These are phyloP conservation scores for Arabis hirsuta DNA, from an alignment of 345 rosid species.

Conservation along the genomic window DNA sequence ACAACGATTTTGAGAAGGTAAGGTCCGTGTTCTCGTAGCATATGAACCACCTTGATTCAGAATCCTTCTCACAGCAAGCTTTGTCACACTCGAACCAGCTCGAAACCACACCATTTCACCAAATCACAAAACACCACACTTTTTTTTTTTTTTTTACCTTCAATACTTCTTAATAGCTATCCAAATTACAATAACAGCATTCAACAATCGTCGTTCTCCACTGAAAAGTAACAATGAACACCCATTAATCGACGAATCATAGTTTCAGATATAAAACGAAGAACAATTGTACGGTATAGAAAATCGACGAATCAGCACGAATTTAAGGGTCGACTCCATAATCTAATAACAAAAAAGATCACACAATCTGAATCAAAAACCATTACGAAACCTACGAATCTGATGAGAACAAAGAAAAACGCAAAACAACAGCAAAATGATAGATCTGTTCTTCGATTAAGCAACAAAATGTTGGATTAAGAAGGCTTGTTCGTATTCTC, in stretches of 20 bases:
- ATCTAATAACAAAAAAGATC: constrained; percentile 2
- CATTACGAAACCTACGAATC: constrained; percentile 23
- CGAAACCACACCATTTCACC: constrained; percentile 73
- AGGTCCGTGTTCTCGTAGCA: constrained; percentile 51
- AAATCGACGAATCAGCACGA: constrained; percentile 16
- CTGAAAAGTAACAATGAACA: constrained; percentile 23
- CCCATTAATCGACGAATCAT: neutral
- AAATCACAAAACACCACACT: constrained; percentile 21
- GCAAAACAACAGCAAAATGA: neutral
- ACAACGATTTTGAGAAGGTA: constrained; percentile 53
- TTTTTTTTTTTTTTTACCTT: neutral
- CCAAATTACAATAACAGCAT: constrained; percentile 21
- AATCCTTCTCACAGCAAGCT: constrained; percentile 67
- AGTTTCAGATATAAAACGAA: neutral
- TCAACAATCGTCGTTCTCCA: constrained; percentile 20
- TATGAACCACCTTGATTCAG: constrained; percentile 60
- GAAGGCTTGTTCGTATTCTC: constrained; percentile 5
- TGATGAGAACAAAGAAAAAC: constrained; percentile 21
- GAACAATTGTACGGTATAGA: neutral
- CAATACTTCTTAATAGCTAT: constrained; percentile 5
- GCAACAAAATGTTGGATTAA: constrained; percentile 17
- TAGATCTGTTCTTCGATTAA: constrained; percentile 31
- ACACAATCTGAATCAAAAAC: constrained; percentile 11
- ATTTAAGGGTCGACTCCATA: neutral
- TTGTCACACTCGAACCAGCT: constrained; percentile 64